These are phyloP conservation scores for Antitrichia curtipendula DNA, from an alignment of 225 moss, liverwort and hornwort genomes.

Conservation along the genomic window DNA sequence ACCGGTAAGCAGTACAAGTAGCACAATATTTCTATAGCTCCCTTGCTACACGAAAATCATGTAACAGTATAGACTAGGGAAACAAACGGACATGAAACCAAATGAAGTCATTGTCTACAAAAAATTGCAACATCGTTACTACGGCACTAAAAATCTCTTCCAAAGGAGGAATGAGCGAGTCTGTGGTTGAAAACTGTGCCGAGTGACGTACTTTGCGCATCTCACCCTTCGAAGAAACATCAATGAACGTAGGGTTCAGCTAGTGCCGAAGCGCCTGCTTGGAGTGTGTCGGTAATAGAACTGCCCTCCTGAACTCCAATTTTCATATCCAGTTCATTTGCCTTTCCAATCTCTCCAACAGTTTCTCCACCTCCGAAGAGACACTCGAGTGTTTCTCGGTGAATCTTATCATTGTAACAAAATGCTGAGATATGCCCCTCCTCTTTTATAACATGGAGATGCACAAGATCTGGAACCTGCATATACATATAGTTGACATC, in stretches of 20 bases:
- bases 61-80: neutral
- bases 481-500: neutral
- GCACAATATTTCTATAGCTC: no score
- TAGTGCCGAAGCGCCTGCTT: neutral
- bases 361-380: slow-evolving; percentile 5
- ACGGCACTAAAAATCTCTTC: neutral
- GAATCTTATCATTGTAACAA: slow-evolving; percentile 32
- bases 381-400: slow-evolving; percentile 24
- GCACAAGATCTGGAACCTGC: slow-evolving; percentile 39
- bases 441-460: slow-evolving; percentile 17
- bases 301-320: neutral
- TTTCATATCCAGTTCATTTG: neutral
- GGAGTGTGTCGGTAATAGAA: neutral
- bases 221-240: neutral
- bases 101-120: neutral
- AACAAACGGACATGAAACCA: neutral
- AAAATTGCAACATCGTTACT: neutral
- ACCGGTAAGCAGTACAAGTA: neutral
- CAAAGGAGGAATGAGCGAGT: neutral
- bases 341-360: neutral
- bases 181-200: neutral
- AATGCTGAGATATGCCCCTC: slow-evolving; percentile 43
- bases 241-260: slow-evolving; percentile 8
- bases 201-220: neutral
- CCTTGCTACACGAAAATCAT: neutral